These are phyloP conservation scores for Physocladia obscura DNA, from an alignment of 192 early-diverging fungal species.

Conservation along the genomic window DNA sequence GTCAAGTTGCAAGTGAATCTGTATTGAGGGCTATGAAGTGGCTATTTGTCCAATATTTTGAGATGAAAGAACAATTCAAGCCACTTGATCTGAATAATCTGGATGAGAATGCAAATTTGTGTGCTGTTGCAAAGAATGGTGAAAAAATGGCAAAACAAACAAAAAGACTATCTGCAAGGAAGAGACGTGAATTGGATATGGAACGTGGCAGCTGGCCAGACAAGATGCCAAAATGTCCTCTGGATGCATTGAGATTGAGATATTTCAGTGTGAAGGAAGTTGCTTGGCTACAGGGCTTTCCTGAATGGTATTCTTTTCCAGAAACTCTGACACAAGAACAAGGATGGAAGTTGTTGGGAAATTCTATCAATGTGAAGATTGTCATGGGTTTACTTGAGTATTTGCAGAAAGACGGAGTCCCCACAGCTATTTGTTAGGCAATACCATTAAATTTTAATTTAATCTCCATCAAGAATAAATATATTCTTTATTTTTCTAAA, in stretches of 20 bases:
- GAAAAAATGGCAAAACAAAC: background rate
- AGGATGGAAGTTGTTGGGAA: constrained; percentile 75
- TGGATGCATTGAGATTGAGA: constrained; percentile 14
- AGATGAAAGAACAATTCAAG: background rate
- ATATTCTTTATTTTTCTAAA: too few species aligned
- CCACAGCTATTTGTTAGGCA: too few species aligned
- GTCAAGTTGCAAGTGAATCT: background rate
- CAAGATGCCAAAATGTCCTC: background rate
- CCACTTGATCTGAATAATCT: background rate
- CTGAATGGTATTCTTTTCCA: constrained; percentile 61
- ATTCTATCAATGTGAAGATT: constrained; percentile 77
- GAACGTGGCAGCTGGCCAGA: constrained; percentile 25
- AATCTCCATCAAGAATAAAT: too few species aligned
- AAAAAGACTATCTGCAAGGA: constrained; percentile 11
- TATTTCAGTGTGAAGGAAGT: constrained; percentile 26
- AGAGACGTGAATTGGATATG: constrained; percentile 16
- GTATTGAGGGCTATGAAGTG: background rate
- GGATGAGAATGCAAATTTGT: too few species aligned
- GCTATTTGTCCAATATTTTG: constrained; percentile 1
- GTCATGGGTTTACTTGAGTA: constrained; percentile 65
- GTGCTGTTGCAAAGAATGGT: background rate
- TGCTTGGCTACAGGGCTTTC: constrained; percentile 15
- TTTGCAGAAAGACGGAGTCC: constrained; percentile 23
- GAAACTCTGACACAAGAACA: constrained; percentile 63
- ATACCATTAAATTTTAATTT: too few species aligned